Evolutionary conservation across 106 monocot genomes (phyloP).

Genomic region (Acorus gramineus): DNA sequence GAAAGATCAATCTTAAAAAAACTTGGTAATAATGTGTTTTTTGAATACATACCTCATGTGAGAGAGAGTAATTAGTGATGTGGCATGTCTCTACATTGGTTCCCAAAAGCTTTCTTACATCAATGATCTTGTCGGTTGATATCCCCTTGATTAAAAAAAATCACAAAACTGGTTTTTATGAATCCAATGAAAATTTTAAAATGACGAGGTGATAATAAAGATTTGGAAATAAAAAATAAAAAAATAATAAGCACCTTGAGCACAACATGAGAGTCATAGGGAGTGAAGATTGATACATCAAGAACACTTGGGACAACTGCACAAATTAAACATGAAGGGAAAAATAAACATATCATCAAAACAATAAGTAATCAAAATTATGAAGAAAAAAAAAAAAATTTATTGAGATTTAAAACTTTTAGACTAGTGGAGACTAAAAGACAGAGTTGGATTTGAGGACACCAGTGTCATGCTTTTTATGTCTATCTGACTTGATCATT

Average conservation of each 20-base stretch:
- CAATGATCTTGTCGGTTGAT: slow-evolving; percentile 76
- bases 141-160: slow-evolving; percentile 44
- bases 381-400: background rate
- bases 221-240: slow-evolving; percentile 3
- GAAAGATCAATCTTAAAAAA: too few relatives aligned
- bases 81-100: slow-evolving; percentile 76
- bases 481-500: too few relatives aligned
- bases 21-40: too few relatives aligned
- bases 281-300: slow-evolving; percentile 62
- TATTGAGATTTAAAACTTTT: too few relatives aligned
- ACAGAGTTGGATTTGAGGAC: too few relatives aligned
- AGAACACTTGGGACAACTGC: slow-evolving; percentile 60
- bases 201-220: background rate
- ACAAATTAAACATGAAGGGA: background rate
- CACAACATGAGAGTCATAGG: slow-evolving; percentile 48
- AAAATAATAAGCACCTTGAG: slow-evolving; percentile 50
- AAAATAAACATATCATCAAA: background rate
- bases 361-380: background rate
- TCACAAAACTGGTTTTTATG: background rate
- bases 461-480: too few relatives aligned
- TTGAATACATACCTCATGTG: slow-evolving; percentile 40
- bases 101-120: slow-evolving; percentile 68
- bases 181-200: background rate
- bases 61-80: slow-evolving; percentile 70
- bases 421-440: too few relatives aligned